Base-by-base conservation (phyloP, 2,329 filamentous ascomycete genomes). In the Sphaceloma murrayae region DNA sequence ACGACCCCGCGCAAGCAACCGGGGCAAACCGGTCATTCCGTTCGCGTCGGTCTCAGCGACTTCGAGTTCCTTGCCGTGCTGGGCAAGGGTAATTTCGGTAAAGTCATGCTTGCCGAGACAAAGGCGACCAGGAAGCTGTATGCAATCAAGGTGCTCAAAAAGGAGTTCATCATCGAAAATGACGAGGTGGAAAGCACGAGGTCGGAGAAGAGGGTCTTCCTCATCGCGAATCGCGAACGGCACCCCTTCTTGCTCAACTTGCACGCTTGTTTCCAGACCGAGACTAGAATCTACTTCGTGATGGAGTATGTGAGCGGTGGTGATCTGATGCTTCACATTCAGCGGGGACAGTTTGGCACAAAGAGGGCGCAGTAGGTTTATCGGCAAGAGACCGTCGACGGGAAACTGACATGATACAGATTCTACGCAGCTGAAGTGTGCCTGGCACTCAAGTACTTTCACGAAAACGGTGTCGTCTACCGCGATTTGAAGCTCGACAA, bases 241-340 rank as follows among this genome's bases (percentile, higher is more conserved):
- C 91, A 98, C 60, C 91, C 93, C 0, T 98, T 98, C 76, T 67
- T 98, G 53, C 80, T 93, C 38, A 98, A 84, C 59, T 69, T 98
- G 29, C 91, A 98, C 61, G 91, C 91, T 44, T 98, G 91, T 68
- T 98, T 98, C 75, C 91, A 98, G 67, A 98, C 91, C 0, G 91
- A 98, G 64, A 98, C 91, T 5, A 75, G 91, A 55, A 88, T 98
- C 16, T 98, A 98, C 69, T 98, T 98, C 60, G 91, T 98, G 52
- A 96, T 96, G 89, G 91, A 98, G 67, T 98, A 98, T 62, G 86
- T 98, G 51, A 94, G 87, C 60, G 91, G 91, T 69, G 91, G 91
- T 68, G 91, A 98, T 73, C 67, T 98, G 61, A 98, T 98, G 91
- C 72, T 96, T 66, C 91, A 98, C 67, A 98, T 98, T 61, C 91